Base-by-base conservation (phyloP, 345 rosid genomes). In the Rhodamnia argentea region DNA sequence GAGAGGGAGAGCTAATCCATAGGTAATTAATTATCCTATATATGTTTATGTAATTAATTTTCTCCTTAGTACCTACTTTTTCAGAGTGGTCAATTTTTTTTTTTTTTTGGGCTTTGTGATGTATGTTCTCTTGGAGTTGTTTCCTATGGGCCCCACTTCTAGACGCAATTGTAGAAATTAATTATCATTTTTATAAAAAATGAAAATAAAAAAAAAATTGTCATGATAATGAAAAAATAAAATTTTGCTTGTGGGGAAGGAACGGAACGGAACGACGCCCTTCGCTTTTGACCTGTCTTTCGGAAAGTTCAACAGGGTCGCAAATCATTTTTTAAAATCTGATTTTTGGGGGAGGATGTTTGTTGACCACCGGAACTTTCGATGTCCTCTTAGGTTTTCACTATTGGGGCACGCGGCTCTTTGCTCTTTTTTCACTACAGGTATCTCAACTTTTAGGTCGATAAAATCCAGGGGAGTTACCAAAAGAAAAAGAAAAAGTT, bases 21-120 rank as follows among this genome's bases (percentile, higher is more conserved):
- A 70, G 47, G 24, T 9, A 16, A 32, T 52, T 15, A 15, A 1
- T 29, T 70, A 4, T 18, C 78, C 13, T 9, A 56, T 4, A 56
- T 23, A 20, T 50, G 1, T 50, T 3, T 2, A 50, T 50, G 52
- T 11, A 50, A 50, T 10, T 50, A 50, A 50, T 2, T 50, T 5
- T 54, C 1, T 54, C 10, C 5, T 54, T 0, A 15, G 75, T 15
- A 62, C 6, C 75, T 29, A 16, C 47, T 18, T 0, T 0, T 5
- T 14, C 15, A 7, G 18, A 8, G 76, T 16, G 44, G 44, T 16
- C 23, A 32, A 64, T 64, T 0, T 29, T 14, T 7, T 15, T 8
- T 29, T 62, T 29, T 62, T 15, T 62, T 15, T 29, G 6, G 11
- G 22, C 75, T 10, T 29, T 1, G 75, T 29, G 75, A 62, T 62